Base-by-base conservation (phyloP, 2,329 filamentous ascomycete genomes). In the Plenodomus tracheiphilus region DNA sequence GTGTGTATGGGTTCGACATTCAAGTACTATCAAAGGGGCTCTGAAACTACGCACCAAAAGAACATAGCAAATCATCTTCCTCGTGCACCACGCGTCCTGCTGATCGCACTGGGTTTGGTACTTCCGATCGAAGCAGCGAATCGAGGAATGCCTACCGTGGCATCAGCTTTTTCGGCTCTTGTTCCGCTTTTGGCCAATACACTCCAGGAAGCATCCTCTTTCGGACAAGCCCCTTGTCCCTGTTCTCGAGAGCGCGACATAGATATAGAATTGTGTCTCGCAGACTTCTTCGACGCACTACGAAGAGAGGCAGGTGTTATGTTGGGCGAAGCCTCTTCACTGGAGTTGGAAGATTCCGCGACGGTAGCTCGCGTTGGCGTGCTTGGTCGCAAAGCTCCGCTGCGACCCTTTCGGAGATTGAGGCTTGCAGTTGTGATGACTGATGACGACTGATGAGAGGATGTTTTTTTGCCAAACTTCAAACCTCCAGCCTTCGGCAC, bases 271-370 rank as follows among this genome's bases (percentile, higher is more conserved):
- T 49, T 53, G 10, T 25, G 11, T 34, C 42, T 40, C 1, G 21
- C 40, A 10, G 53, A 50, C 13, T 50, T 62, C 41, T 54, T 66
- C 11, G 57, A 54, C 15, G 69, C 68, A 46, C 68, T 70, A 30
- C 69, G 66, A 4, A 71, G 56, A 21, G 68, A 70, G 3, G 66
- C 66, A n/a, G 69, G 68, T 8, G 69, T 71, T 22, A 71, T 70
- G 22, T 70, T 71, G 9, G 62, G 61, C 3, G 67, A 68, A 5
- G 48, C 46, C 10, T 62, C 61, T 8, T 59, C 53, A 3, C 68
- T 64, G 1, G 58, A 57, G 11, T 58, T 57, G 2, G 44, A 35
- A 2, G 48, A 41, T 13, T 53, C 47, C 13, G 41, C 39, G 5
- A 37, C 41, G 1, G 49, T 45, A n/a, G 47, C 46, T 11, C 51